Conservation (phyloP, 176 grass and related monocot species). For the Aegilops umbellulata region DNA sequence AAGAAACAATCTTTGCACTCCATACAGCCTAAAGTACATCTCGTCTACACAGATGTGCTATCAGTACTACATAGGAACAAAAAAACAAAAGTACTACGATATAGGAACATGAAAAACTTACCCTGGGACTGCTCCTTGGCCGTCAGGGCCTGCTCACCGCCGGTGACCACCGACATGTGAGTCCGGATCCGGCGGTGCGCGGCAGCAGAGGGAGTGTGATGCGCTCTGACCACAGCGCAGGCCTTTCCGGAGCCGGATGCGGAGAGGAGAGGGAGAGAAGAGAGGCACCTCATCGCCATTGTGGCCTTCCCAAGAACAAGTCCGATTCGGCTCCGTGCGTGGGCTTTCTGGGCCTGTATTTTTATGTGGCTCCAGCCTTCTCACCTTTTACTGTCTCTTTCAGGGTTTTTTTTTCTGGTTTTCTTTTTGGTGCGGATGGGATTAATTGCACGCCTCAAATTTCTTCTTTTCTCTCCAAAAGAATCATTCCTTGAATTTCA, state of each 20-base stretch:
- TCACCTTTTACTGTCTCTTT: neutral
- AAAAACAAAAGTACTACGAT: neutral
- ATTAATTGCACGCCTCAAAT: neutral
- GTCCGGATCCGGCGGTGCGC: neutral
- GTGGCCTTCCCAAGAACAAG: neutral
- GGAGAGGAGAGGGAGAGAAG: constrained; percentile 28
- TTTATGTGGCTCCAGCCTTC: constrained; percentile 24
- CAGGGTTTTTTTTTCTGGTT: neutral
- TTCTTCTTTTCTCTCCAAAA: too few relatives aligned
- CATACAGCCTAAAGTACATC: neutral
- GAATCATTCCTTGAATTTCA: too few relatives aligned
- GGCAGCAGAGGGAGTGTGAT: neutral
- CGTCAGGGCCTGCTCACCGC: constrained; percentile 40
- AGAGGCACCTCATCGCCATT: constrained; percentile 35
- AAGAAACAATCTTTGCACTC: neutral
- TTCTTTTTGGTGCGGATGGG: neutral
- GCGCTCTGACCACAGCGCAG: neutral
- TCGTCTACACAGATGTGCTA: neutral
- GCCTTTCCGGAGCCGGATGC: constrained; percentile 22
- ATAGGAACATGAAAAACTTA: constrained; percentile 23
- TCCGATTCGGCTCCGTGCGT: neutral
- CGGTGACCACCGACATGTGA: constrained; percentile 30
- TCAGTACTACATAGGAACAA: neutral
- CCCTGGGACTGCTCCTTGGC: constrained; percentile 36
- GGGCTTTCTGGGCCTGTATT: constrained; percentile 21